Evolutionary conservation across 2,329 filamentous ascomycete genomes (phyloP), one percentile per base, ranked within the genome.

Genomic region (Dactylellina cionopaga): DNA sequence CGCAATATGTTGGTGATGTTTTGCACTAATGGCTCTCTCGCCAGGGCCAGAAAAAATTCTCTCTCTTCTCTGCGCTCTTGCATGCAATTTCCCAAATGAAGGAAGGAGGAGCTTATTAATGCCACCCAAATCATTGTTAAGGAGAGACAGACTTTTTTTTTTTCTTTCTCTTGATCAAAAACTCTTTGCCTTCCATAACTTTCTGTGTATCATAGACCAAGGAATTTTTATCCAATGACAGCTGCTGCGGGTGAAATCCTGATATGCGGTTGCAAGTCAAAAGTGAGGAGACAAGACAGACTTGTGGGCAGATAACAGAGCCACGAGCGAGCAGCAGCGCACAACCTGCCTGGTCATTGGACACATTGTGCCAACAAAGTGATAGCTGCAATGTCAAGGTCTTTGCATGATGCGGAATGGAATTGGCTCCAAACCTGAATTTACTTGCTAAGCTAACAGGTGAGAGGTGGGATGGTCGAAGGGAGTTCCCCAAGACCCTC

Each of bases 381-480:
- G 19, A 29, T 33, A 27, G 51, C 59, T 72, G 68, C 68, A 72
- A 31, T 43, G 52, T 58, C 63, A 41, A 68, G 63, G 63, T 54
- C 35, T 59, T 47, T 68, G 63, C 63, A 68, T 64, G 59, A 64
- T 64, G 54, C 68, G 68, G 68, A 71, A 72, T 72, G 68, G 68
- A 64, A 72, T 65, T 71, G 66, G 68, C 52, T 24, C 68, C 46
- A 72, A 65, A 52, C 68, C 65, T 72, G 68, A 59, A 72, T 65
- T 43, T 63, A 47, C 52, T 25, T 65, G 51, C 60, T 46, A 56
- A 65, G 51, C 51, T 55, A 51, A 25, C 2, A 10, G 47, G 35
- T 13, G 29, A 47, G 37, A 52, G 52, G 35, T 37, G 24, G 47
- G 33, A 33, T 51, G 58, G 27, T 47, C 13, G 46, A 33, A 33